A percentile compares a stretch with the other conserved stretches of the same genome.
These are phyloP conservation scores for Trichocladium antarcticum DNA, from an alignment of 495 filamentous ascomycete genomes.

Conservation along the genomic window DNA sequence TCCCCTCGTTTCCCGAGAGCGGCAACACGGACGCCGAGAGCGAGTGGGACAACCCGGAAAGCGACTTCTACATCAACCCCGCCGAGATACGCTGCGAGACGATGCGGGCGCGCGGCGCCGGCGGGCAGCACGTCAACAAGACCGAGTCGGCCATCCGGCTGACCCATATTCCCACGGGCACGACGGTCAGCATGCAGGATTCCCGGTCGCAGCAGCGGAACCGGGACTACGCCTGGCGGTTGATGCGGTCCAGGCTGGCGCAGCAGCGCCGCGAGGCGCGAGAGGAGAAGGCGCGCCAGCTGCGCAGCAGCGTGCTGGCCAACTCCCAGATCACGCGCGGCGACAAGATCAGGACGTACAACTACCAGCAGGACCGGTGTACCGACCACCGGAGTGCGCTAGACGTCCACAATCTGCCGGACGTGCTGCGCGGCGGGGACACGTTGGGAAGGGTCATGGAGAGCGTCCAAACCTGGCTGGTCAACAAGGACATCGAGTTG, in stretches of 20 bases:
- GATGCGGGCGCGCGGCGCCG: slow-evolving; percentile 85
- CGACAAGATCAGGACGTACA: slow-evolving; percentile 93
- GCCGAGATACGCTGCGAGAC: slow-evolving; percentile 77
- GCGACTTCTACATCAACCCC: slow-evolving; percentile 80
- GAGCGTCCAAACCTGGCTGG: slow-evolving; percentile 69
- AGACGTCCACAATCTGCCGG: slow-evolving; percentile 69
- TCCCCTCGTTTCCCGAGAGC: slow-evolving; percentile 68
- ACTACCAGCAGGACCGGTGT: slow-evolving; percentile 83
- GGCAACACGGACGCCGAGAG: slow-evolving; percentile 36
- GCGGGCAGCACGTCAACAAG: slow-evolving; percentile 96
- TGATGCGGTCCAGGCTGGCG: slow-evolving; percentile 74
- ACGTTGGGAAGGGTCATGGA: slow-evolving; percentile 67
- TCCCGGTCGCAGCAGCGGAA: slow-evolving; percentile 83
- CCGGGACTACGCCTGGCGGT: slow-evolving; percentile 70
- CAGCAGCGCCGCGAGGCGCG: slow-evolving; percentile 69
- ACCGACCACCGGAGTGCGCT: slow-evolving; percentile 86
- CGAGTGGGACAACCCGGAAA: slow-evolving; percentile 69
- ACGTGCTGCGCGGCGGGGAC: slow-evolving; percentile 63
- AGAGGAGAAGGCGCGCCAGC: slow-evolving; percentile 63
- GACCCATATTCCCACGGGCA: slow-evolving; percentile 82
- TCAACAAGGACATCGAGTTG: slow-evolving; percentile 61
- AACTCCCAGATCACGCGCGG: slow-evolving; percentile 76
- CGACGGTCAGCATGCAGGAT: slow-evolving; percentile 83
- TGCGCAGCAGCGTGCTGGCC: slow-evolving; percentile 64
- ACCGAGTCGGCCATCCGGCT: slow-evolving; percentile 92